phyloP scores from a whole-genome alignment of 768 basidiomycete species.

The Suillus luteus region DNA sequence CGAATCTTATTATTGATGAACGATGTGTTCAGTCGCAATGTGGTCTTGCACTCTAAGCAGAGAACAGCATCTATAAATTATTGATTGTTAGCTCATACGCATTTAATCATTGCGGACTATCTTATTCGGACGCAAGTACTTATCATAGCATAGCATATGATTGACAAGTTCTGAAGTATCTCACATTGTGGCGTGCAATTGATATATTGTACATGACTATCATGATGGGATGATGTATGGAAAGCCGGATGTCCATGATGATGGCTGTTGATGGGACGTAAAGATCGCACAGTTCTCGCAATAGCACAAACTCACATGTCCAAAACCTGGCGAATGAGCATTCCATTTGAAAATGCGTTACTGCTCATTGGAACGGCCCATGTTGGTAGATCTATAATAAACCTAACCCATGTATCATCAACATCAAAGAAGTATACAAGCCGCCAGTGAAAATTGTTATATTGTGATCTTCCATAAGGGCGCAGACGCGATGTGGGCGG shows the following conservation, averaged over 20 bases:
- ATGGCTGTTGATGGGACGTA: too few species aligned
- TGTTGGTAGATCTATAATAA: background rate
- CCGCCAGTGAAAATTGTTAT: background rate
- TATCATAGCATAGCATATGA: too few species aligned
- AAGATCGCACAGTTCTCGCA: background rate
- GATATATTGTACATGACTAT: background rate
- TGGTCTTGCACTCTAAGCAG: constrained; percentile 12
- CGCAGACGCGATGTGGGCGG: too few species aligned
- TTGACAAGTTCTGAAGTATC: background rate
- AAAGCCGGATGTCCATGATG: too few species aligned
- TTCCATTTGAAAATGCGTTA: background rate
- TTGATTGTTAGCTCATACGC: background rate
- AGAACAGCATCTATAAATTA: background rate
- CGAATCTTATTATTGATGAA: background rate
- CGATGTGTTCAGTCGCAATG: constrained; percentile 12
- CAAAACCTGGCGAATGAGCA: background rate
- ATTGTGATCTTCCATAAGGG: background rate
- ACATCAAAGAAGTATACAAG: background rate
- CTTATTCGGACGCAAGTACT: background rate
- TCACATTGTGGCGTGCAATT: background rate
- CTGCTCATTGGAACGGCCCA: background rate
- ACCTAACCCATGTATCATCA: background rate
- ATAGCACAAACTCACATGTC: background rate
- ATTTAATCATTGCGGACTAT: background rate
- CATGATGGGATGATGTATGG: too few species aligned